Base-by-base conservation (phyloP, 2,329 filamentous ascomycete genomes). In the Didymella sp. region DNA sequence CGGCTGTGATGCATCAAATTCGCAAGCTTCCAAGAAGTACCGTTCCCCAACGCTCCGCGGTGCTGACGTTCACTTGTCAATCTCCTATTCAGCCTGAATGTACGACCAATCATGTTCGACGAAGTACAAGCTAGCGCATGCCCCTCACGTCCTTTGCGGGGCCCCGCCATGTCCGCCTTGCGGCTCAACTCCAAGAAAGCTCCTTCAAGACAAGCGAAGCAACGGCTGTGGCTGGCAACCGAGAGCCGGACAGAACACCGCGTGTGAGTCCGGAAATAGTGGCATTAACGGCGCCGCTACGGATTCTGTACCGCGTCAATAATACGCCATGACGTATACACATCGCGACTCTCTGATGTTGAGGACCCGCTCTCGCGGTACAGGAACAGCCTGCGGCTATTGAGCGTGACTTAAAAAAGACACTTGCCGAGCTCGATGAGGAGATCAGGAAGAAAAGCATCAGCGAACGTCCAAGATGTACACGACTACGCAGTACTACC, bases 31-130 rank as follows among this genome's bases (percentile, higher is more conserved):
- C 11, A 15, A 27, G n/a, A 42, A 51, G 15, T 37, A 33, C 42
- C 43, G 43, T 31, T 43, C 22, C 19, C 13, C 25, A 21, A 33
- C 7, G 19, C 30, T 44, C 35, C 47, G 42, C 43, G 17, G 24
- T 37, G 21, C 25, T 27, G 13, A 43, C 37, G 24, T 40, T 15
- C 8, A 21, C 25, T 40, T 33, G 54, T 48, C 54, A 43, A 48
- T 57, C 48, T 31, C 9, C 43, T 38, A 64, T 67, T 69, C 58
- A 63, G 66, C 59, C 66, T 67, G 49, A 70, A 65, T 59, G n/a
- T 28, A 6, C 6, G 24, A 11, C 64, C 57, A 67, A 67, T 69
- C 25, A 51, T 6, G 41, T 24, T 9, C 4, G 22, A 21, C 2
- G 17, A 12, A 21, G 8, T 19, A n/a, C 42, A 37, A 48, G 25